Evolutionary conservation across 106 monocot genomes (phyloP).

Genomic region (Phalaenopsis aphrodite): DNA sequence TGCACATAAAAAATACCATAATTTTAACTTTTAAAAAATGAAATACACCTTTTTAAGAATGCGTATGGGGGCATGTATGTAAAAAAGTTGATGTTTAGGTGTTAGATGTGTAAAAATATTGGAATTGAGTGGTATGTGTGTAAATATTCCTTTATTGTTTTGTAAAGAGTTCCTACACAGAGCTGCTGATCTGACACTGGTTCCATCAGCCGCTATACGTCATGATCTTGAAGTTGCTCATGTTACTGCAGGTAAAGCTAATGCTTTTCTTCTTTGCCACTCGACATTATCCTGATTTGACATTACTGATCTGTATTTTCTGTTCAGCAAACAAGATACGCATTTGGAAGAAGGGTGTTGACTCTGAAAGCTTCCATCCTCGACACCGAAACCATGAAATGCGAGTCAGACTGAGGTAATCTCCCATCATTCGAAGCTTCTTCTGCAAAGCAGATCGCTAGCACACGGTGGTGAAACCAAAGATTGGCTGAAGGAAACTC

Average conservation of each 20-base stretch:
- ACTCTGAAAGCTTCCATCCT: conserved; percentile 87
- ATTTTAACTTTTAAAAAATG: too few species aligned
- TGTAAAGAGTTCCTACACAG: conserved; percentile 77
- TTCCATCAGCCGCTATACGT: conserved; percentile 77
- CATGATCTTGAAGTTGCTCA: conserved; percentile 65
- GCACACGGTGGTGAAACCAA: too few species aligned
- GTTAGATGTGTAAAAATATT: too few species aligned
- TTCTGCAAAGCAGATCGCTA: background rate
- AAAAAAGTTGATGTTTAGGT: too few species aligned
- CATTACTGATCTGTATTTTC: conserved; percentile 2
- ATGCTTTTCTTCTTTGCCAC: background rate
- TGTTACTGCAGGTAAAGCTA: conserved; percentile 50
- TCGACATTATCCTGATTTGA: background rate
- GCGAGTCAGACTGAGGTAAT: conserved; percentile 31
- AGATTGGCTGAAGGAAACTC: too few species aligned
- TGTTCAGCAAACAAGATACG: conserved; percentile 75
- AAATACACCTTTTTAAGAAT: too few species aligned
- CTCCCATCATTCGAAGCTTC: background rate
- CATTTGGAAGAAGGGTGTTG: conserved; percentile 94
- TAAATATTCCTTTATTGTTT: background rate
- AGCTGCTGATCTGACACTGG: conserved; percentile 89
- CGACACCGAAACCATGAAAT: conserved; percentile 61
- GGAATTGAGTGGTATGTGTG: background rate
- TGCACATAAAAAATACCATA: too few species aligned
- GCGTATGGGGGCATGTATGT: too few species aligned